phyloP scores from a whole-genome alignment of 2,329 filamentous ascomycete species.

The Aspergillus jensenii region DNA sequence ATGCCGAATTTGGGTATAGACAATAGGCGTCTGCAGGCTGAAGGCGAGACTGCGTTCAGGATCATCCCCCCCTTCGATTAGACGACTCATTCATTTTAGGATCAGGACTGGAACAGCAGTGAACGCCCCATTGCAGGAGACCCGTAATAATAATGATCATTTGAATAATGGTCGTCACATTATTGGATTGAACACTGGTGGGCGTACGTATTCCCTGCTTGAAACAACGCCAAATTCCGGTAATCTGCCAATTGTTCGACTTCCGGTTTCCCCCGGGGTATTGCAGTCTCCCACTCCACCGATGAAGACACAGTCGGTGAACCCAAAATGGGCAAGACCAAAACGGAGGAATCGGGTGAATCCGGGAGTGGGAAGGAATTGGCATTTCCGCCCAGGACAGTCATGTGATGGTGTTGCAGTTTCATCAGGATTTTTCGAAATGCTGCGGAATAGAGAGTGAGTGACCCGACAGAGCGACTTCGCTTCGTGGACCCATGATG shows the following conservation, averaged over 20 bases:
- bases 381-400: conserved; percentile 20
- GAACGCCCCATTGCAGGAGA: background rate
- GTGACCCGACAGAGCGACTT: background rate
- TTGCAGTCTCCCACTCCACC: conserved; percentile 17
- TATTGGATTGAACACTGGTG: background rate
- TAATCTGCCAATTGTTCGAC: conserved; percentile 16
- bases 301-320: conserved; percentile 25
- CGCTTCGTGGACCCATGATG: background rate
- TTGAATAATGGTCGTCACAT: background rate
- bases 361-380: conserved; percentile 19
- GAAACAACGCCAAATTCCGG: conserved; percentile 4
- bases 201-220: background rate
- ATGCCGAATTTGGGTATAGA: background rate
- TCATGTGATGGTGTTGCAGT: conserved; percentile 25
- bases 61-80: background rate
- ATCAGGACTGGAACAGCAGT: background rate
- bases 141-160: background rate
- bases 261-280: conserved; percentile 23
- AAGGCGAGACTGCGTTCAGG: too few relatives aligned
- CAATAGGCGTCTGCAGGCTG: background rate
- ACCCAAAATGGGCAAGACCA: conserved; percentile 31
- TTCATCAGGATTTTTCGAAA: background rate
- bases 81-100: background rate
- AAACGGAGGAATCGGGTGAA: conserved; percentile 23
- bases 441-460: background rate